Conservation (phyloP, 2,329 filamentous ascomycete species). For the Paraphoma sp. region DNA sequence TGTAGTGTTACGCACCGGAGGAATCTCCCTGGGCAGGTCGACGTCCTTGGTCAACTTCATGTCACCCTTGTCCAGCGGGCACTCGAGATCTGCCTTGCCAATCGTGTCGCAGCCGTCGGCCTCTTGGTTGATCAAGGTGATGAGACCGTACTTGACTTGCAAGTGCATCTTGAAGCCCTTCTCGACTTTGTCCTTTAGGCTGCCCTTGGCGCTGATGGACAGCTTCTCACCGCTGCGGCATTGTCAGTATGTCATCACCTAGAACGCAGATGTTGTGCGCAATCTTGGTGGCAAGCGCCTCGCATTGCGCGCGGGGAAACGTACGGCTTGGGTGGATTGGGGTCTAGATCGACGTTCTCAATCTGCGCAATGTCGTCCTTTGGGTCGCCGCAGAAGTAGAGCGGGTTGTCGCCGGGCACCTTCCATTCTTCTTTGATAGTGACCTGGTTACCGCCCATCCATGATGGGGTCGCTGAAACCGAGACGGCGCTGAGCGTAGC, state of each 20-base stretch:
- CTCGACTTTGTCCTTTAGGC: constrained; percentile 73
- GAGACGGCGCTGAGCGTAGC: constrained; percentile 54
- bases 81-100: constrained; percentile 84
- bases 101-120: constrained; percentile 90
- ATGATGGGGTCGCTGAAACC: constrained; percentile 48
- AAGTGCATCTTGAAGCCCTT: constrained; percentile 82
- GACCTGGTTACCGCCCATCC: constrained; percentile 54
- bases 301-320: constrained; percentile 44
- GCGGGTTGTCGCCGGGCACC: constrained; percentile 84
- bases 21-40: constrained; percentile 84
- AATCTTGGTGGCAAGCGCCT: not conserved
- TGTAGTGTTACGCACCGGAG: constrained; percentile 70
- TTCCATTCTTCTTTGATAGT: constrained; percentile 62
- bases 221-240: constrained; percentile 74
- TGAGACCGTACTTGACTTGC: constrained; percentile 92
- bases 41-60: constrained; percentile 80
- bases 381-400: constrained; percentile 78
- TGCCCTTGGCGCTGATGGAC: constrained; percentile 78
- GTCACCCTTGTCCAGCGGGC: constrained; percentile 82
- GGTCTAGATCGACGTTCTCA: constrained; percentile 77
- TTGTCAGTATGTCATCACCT: no score
- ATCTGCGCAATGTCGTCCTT: constrained; percentile 75
- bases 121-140: constrained; percentile 81
- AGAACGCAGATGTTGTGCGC: no score
- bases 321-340: constrained; percentile 88